Base-by-base conservation (phyloP, 1,139 yeast species). In the Yamadazyma dendronema region DNA sequence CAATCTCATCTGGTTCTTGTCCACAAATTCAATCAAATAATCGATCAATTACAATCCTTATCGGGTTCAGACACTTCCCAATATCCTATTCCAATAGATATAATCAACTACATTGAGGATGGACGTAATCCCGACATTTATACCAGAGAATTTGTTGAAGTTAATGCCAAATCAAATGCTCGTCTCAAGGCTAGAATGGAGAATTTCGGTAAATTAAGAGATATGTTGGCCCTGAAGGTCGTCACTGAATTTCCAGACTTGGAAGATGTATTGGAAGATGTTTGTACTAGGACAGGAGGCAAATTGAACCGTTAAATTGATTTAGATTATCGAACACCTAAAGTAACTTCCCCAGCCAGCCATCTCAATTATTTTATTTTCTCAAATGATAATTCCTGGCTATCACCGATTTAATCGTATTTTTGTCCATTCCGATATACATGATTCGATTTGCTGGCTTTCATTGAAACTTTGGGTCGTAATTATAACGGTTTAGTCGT, bases 51-150 rank as follows among this genome's bases (percentile, higher is more conserved):
- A 23, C 59, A 65, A 2, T 61, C 62, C 1, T 48, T 71, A 28
- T 49, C 61, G n/a, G 57, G 59, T 35, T 64, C 67, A 1, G 54
- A 53, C 32, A 59, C 65, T 2, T 54, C 51, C 27, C 62, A 67
- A 38, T 69, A 56, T 37, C 78, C 81, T 1, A 71, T 87, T 2
- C 95, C 96, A 0, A 57, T 83, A 32, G 96, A 87, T 53, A 89
- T 87, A 12, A 65, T 87, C 6, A 81, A 82, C 43, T 85, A 92
- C 56, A 87, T 92, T 32, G 97, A 92, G 56, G 95, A 89, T 52
- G 98, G 98, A 2, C 71, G 98, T 48, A 92, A 92, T 55, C 98
- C 99, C 0, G 97, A 92, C 56, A 90, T 92, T 33, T 92, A 92
- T 59, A 89, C 97, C 0, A 74, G 98, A 56, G 98, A 94, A 61